Conservation (phyloP, 768 basidiomycete species). For the Termitomyces heimii region DNA sequence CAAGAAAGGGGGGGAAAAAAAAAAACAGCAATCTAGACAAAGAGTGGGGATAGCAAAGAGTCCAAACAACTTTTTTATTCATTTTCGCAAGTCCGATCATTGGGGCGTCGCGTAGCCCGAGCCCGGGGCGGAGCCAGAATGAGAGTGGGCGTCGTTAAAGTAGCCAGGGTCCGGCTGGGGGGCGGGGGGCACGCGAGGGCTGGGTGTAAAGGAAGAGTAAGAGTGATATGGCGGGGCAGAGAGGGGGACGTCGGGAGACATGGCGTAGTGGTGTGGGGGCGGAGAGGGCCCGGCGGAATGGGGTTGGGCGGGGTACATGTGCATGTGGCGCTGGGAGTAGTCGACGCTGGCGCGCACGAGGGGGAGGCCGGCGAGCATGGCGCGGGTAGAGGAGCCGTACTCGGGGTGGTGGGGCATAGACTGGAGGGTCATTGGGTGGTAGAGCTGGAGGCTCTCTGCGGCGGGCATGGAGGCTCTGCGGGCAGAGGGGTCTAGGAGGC, state of each 20-base stretch:
- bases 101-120: conserved; percentile 44
- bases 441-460: conserved; percentile 66
- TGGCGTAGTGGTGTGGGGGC: conserved; percentile 20
- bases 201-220: conserved; percentile 29
- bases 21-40: conserved; percentile 6
- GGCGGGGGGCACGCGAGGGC: conserved; percentile 28
- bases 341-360: conserved; percentile 28
- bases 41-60: too few species aligned
- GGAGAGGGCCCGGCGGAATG: conserved; percentile 34
- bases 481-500: conserved; percentile 34
- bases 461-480: conserved; percentile 63
- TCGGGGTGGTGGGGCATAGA: conserved; percentile 42
- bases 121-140: conserved; percentile 36
- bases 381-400: conserved; percentile 36
- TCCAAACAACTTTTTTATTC: too few species aligned
- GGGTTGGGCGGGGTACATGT: conserved; percentile 32
- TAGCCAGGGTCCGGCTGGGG: conserved; percentile 23
- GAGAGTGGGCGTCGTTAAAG: conserved; percentile 31
- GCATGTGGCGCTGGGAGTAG: conserved; percentile 33
- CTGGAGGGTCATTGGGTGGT: conserved; percentile 75
- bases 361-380: conserved; percentile 40
- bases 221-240: conserved; percentile 40
- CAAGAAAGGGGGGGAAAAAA: conserved; percentile 14
- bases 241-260: conserved; percentile 41
- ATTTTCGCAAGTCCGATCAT: too few species aligned